Evolutionary conservation across 768 basidiomycete species (phyloP).

Genomic region (Boletus coccyginus): DNA sequence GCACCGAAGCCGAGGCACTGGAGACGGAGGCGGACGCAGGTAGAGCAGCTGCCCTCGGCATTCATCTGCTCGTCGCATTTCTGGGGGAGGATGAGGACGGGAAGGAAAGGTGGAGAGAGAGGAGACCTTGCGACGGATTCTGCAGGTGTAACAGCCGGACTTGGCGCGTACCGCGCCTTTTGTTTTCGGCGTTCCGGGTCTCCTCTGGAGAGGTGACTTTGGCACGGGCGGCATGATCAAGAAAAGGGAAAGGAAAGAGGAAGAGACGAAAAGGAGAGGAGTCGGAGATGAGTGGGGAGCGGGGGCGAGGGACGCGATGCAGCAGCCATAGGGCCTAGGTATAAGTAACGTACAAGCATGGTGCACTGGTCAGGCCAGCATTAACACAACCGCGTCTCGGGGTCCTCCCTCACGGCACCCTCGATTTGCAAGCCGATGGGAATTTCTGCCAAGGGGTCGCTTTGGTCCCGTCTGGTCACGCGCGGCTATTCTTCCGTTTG

Average conservation of each 20-base stretch:
- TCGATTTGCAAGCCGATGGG: constrained; percentile 18
- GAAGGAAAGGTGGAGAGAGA: constrained; percentile 1
- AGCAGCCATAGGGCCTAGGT: constrained; percentile 25
- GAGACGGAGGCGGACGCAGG: constrained; percentile 76
- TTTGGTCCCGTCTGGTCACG: constrained; percentile 25
- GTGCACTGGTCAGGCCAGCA: constrained; percentile 1
- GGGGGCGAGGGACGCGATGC: constrained; percentile 18
- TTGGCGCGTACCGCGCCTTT: constrained; percentile 84
- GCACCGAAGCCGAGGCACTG: constrained; percentile 84
- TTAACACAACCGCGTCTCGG: constrained; percentile 7
- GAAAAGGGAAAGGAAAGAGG: neutral
- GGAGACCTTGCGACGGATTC: constrained; percentile 78
- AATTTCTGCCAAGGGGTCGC: constrained; percentile 14
- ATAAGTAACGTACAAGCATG: constrained; percentile 30
- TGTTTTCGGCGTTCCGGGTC: constrained; percentile 59
- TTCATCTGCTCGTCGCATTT: constrained; percentile 82
- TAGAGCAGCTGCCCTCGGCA: constrained; percentile 61
- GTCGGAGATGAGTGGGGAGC: constrained; percentile 4
- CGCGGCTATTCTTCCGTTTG: constrained; percentile 18
- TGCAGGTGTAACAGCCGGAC: constrained; percentile 87
- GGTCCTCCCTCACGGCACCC: constrained; percentile 25
- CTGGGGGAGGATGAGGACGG: constrained; percentile 37
- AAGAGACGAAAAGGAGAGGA: too few species aligned
- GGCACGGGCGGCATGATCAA: constrained; percentile 35
- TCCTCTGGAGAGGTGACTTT: constrained; percentile 40